Conservation (phyloP, 140 eudicot genomes). For the Bidens hawaiensis region DNA sequence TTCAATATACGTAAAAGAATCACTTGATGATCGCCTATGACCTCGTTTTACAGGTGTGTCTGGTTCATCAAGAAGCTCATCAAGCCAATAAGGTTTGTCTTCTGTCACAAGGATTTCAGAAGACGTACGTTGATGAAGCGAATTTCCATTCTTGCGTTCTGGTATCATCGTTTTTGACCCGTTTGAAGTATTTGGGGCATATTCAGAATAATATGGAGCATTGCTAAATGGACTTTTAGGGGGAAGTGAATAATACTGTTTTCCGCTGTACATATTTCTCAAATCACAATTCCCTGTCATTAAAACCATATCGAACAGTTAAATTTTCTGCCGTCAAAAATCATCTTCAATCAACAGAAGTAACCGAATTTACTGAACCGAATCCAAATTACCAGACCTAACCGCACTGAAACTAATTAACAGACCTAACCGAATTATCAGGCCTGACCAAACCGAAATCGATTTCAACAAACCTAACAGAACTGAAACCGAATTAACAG, state of each 20-base stretch:
- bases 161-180: slow-evolving; percentile 41
- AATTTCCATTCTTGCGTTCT: slow-evolving; percentile 47
- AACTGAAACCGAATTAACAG: too few relatives aligned
- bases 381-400: too few relatives aligned
- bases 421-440: too few relatives aligned
- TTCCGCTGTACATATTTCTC: slow-evolving; percentile 46
- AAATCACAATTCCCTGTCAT: slow-evolving; percentile 25
- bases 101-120: slow-evolving; percentile 71
- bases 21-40: slow-evolving; percentile 91
- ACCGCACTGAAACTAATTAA: too few relatives aligned
- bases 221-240: slow-evolving; percentile 75
- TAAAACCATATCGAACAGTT: slow-evolving; percentile 2
- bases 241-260: slow-evolving; percentile 46
- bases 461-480: too few relatives aligned
- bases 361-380: too few relatives aligned
- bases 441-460: too few relatives aligned
- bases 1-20: slow-evolving; percentile 78
- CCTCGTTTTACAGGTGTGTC: slow-evolving; percentile 76
- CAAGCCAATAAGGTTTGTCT: slow-evolving; percentile 91
- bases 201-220: too few relatives aligned
- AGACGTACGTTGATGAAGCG: slow-evolving; percentile 81
- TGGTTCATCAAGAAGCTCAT: slow-evolving; percentile 88
- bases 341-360: not conserved
- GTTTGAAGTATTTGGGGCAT: slow-evolving; percentile 41
- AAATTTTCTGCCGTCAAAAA: not conserved